A percentile compares a stretch with the other conserved stretches of the same genome.
phyloP scores from a whole-genome alignment of 345 rosid species.

The Arabis hirsuta region DNA sequence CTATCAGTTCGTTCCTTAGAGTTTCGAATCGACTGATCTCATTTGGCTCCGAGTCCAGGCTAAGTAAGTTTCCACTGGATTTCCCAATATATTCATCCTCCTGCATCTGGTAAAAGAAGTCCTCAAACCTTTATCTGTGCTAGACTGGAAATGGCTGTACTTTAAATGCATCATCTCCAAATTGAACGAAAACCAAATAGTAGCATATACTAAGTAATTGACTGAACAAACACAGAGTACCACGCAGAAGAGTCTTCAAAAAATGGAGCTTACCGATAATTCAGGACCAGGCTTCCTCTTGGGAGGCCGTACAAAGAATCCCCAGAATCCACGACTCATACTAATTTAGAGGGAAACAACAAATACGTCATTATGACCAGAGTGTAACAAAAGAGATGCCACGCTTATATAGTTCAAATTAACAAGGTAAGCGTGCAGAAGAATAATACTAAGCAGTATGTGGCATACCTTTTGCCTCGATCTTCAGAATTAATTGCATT shows the following conservation, averaged over 20 bases:
- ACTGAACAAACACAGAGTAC: constrained; percentile 13
- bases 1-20: constrained; percentile 84
- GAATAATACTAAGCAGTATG: constrained; percentile 21
- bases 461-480: constrained; percentile 59
- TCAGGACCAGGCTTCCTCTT: constrained; percentile 51
- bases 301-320: constrained; percentile 52
- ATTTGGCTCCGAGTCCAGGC: constrained; percentile 56
- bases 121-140: constrained; percentile 16
- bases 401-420: constrained; percentile 24
- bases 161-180: constrained; percentile 21
- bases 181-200: constrained; percentile 13
- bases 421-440: constrained; percentile 13
- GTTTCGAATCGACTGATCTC: constrained; percentile 79
- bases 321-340: constrained; percentile 66
- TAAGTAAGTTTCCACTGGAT: constrained; percentile 46
- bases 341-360: constrained; percentile 43
- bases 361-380: constrained; percentile 29
- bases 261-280: constrained; percentile 35
- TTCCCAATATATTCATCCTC: constrained; percentile 48
- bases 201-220: constrained; percentile 24
- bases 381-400: constrained; percentile 21
- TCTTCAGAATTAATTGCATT: constrained; percentile 44
- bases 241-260: not conserved
- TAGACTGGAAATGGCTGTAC: constrained; percentile 23
- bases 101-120: constrained; percentile 53